Base-by-base conservation (phyloP, 129 eudicot species). In the Rutidosis leptorrhynchoides region DNA sequence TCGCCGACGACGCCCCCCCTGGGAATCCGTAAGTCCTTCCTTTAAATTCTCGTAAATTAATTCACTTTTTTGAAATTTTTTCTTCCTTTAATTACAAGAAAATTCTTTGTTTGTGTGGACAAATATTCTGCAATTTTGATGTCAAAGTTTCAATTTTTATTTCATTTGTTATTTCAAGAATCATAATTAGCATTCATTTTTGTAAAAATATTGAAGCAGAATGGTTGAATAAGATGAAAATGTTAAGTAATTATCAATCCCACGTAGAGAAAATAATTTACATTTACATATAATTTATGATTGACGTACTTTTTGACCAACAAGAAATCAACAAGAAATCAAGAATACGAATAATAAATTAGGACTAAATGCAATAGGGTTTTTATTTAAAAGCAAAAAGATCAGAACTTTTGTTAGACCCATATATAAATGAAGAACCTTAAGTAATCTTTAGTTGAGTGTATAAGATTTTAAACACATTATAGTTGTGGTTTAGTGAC, bases 1-100 rank as follows among this genome's bases (percentile, higher is more conserved):
- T 54, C 95, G 95, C 25, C 81, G 74, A 75, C 75, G 84, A 25
- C 88, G 95, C 67, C 75, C 71, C 64, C 75, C 78, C 37, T 86
- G 96, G 96, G 87, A 78, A 53, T 64, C 75, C 20, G 97, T 90
- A 48, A 70, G 84, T 29, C 65, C 14, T 17, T 17, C 61, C 30
- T 10, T 22, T 70, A 16, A 2, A 16, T 53, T 46, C 43, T 53
- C 0, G 19, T 65, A 1, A 46, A 16, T 66, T 4, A 7, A 42
- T 32, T 37, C 69, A 58, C 8, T 53, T 51, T 37, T 24, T 29
- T 0, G n/a, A n/a, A n/a, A n/a, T n/a, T n/a, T 14, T 54, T 43
- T 28, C 0, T 29, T 57, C 30, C n/a, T 30, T 30, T 17, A 32
- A 28, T 45, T 70, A 15, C 43, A 71, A 70, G 27, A n/a, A 60